Conservation (phyloP, 306 rosid species). For the Citrullus amarus region DNA sequence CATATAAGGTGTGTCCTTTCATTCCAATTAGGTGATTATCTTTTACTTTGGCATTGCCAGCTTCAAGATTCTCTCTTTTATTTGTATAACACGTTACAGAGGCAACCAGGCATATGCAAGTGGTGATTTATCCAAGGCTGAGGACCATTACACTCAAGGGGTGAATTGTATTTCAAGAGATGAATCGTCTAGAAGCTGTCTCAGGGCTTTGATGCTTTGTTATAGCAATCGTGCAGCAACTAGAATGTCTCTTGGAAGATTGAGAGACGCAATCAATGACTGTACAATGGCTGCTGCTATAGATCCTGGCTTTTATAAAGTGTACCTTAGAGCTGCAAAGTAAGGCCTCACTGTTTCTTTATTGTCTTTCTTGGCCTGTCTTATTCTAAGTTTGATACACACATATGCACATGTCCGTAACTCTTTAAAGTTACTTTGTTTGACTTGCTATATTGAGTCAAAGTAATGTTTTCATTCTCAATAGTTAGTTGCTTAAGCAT, state of each 20-base stretch:
- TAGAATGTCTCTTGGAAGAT: slow-evolving; percentile 79
- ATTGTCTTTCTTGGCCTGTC: slow-evolving; percentile 2
- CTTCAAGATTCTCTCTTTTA: slow-evolving; percentile 11
- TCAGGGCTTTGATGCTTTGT: slow-evolving; percentile 81
- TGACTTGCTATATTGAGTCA: not conserved
- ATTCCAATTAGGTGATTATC: not conserved
- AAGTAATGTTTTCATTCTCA: not conserved
- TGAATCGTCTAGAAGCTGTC: slow-evolving; percentile 63
- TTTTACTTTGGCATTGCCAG: not conserved
- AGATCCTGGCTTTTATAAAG: slow-evolving; percentile 73
- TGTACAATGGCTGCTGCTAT: slow-evolving; percentile 69
- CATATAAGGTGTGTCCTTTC: not conserved
- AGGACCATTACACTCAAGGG: slow-evolving; percentile 74
- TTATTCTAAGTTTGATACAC: slow-evolving; percentile 14
- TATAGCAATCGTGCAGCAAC: slow-evolving; percentile 99
- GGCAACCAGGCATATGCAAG: slow-evolving; percentile 84
- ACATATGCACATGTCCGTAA: not conserved
- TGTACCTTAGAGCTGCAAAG: slow-evolving; percentile 96
- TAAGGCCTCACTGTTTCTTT: slow-evolving; percentile 29
- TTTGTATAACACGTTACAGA: slow-evolving; percentile 38
- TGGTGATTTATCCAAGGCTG: slow-evolving; percentile 75
- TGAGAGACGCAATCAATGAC: slow-evolving; percentile 79
- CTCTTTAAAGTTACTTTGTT: not conserved
- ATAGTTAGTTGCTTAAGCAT: not conserved
- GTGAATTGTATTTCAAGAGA: slow-evolving; percentile 42